Conservation (phyloP, 805 yeast genomes). For the Lipomyces yamanashiensis region DNA sequence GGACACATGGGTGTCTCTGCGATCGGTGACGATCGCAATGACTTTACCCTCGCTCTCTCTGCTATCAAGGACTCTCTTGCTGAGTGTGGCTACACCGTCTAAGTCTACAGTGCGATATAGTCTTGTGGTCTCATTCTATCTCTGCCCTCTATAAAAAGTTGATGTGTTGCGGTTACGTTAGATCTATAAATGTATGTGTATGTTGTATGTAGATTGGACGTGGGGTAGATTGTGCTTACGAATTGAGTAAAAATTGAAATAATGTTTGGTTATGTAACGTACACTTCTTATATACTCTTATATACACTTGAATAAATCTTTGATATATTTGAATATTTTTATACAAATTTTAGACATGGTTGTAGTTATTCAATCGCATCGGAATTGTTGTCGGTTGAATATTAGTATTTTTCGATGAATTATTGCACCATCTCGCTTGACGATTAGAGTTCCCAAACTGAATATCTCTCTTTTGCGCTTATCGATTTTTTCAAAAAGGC, state of each 20-base stretch:
- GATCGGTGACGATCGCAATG: conserved; percentile 58
- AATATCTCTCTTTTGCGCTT: neutral
- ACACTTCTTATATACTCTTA: neutral
- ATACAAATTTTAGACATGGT: neutral
- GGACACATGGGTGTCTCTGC: conserved; percentile 96
- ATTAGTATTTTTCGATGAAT: neutral
- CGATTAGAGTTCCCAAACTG: neutral
- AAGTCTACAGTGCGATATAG: neutral
- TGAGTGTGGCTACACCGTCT: conserved; percentile 63
- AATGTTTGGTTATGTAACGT: neutral
- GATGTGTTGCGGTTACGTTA: neutral
- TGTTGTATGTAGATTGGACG: neutral
- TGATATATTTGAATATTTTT: neutral
- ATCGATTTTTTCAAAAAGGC: no score
- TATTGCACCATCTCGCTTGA: neutral
- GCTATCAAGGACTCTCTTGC: conserved; percentile 57
- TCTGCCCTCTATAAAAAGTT: neutral
- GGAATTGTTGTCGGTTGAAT: no score
- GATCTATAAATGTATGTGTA: neutral
- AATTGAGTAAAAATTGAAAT: neutral
- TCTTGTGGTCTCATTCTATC: neutral
- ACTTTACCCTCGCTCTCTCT: conserved; percentile 56
- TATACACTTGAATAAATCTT: no score
- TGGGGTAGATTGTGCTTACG: no score
- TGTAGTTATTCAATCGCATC: no score